phyloP scores from a whole-genome alignment of 495 filamentous ascomycete genomes.

The Penicillium waksmanii region DNA sequence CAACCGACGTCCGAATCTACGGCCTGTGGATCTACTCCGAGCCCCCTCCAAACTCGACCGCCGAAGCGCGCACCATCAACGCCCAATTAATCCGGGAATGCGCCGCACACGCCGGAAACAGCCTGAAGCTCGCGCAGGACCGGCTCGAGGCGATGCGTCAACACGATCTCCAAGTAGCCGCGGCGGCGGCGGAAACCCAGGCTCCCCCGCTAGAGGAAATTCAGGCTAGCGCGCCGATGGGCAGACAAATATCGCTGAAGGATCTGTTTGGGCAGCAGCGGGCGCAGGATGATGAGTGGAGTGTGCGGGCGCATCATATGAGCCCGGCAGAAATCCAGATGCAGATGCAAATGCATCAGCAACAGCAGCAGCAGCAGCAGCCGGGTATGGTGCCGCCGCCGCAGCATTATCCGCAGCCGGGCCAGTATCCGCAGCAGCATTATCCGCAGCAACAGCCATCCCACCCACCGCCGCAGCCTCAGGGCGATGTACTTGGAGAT shows the following conservation, averaged over 20 bases:
- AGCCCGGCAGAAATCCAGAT: conserved; percentile 21
- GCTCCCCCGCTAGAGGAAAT: conserved; percentile 37
- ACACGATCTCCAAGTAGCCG: conserved; percentile 42
- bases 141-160: conserved; percentile 45
- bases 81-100: conserved; percentile 59
- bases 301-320: conserved; percentile 48
- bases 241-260: conserved; percentile 55
- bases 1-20: conserved; percentile 45
- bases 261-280: conserved; percentile 61
- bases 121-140: conserved; percentile 46
- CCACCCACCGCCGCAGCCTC: conserved; percentile 14
- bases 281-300: conserved; percentile 55
- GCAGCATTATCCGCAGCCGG: conserved; percentile 8
- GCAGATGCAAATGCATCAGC: neutral
- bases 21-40: conserved; percentile 71
- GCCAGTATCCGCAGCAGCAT: conserved; percentile 13
- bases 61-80: conserved; percentile 51
- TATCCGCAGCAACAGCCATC: conserved; percentile 1
- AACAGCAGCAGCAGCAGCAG: conserved; percentile 15
- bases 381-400: conserved; percentile 21
- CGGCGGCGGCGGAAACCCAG: conserved; percentile 34
- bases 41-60: conserved; percentile 56
- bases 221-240: conserved; percentile 50
- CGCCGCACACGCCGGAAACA: conserved; percentile 53
- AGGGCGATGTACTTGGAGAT: conserved; percentile 44